Evolutionary conservation across 495 filamentous ascomycete species (phyloP).

Genomic region (Penicillium subrubescens): DNA sequence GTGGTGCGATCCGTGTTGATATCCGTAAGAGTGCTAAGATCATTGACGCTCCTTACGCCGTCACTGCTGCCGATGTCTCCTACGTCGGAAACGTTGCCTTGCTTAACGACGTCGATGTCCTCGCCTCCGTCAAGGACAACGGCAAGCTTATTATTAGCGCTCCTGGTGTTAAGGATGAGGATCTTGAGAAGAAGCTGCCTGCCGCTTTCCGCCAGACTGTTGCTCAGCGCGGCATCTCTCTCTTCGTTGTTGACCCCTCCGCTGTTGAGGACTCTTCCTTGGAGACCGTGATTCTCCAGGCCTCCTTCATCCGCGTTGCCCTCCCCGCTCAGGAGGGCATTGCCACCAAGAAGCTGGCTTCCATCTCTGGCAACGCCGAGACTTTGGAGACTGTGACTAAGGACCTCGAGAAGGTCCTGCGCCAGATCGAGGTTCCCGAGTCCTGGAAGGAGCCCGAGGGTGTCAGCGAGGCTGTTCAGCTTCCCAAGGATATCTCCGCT

Average conservation of each 20-base stretch:
- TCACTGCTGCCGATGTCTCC: conserved; percentile 75
- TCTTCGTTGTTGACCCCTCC: conserved; percentile 73
- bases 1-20: conserved; percentile 81
- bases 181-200: conserved; percentile 86
- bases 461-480: conserved; percentile 51
- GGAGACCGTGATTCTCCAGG: conserved; percentile 65
- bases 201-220: conserved; percentile 65
- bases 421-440: conserved; percentile 72
- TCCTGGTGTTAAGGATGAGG: conserved; percentile 78
- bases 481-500: conserved; percentile 62
- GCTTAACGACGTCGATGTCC: conserved; percentile 70
- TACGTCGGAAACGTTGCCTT: conserved; percentile 80
- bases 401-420: conserved; percentile 69
- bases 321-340: conserved; percentile 56
- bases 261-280: conserved; percentile 61
- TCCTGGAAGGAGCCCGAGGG: conserved; percentile 71
- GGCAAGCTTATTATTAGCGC: conserved; percentile 76
- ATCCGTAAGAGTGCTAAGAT: conserved; percentile 80
- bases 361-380: conserved; percentile 55
- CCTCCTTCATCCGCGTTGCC: conserved; percentile 79
- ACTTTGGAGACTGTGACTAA: conserved; percentile 61
- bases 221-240: conserved; percentile 63
- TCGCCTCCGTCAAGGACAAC: conserved; percentile 68
- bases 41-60: conserved; percentile 79
- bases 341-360: conserved; percentile 57